Conservation (phyloP, 495 filamentous ascomycete genomes). For the Trichoderma parareesei region DNA sequence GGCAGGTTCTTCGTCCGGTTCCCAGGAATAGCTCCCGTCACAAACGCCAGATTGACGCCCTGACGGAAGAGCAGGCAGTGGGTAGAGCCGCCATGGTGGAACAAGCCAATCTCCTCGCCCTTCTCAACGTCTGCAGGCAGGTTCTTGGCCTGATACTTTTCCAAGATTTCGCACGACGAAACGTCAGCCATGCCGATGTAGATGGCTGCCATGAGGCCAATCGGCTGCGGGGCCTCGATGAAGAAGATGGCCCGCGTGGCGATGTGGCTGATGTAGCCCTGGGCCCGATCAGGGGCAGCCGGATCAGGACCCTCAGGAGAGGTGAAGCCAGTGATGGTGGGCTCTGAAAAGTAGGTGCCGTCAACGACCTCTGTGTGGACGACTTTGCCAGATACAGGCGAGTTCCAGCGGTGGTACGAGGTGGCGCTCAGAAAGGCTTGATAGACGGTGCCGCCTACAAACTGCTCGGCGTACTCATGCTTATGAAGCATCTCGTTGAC, state of each 20-base stretch:
- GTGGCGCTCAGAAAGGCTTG: slow-evolving; percentile 48
- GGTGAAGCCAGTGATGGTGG: slow-evolving; percentile 36
- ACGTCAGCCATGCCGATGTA: slow-evolving; percentile 54
- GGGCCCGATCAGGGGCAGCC: slow-evolving; percentile 18
- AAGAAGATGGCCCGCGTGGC: slow-evolving; percentile 46
- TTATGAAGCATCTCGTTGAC: slow-evolving; percentile 40
- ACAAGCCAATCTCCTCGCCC: slow-evolving; percentile 53
- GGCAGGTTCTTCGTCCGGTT: slow-evolving; percentile 7
- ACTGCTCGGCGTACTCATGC: slow-evolving; percentile 28
- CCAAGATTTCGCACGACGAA: slow-evolving; percentile 45
- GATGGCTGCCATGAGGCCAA: slow-evolving; percentile 48
- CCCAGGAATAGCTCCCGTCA: neutral
- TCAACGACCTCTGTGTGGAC: slow-evolving; percentile 34
- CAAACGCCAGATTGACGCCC: slow-evolving; percentile 15
- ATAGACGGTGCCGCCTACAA: slow-evolving; percentile 48
- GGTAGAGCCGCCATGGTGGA: slow-evolving; percentile 53
- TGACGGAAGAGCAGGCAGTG: slow-evolving; percentile 44
- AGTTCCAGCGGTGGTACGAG: slow-evolving; percentile 53
- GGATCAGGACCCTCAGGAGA: slow-evolving; percentile 23
- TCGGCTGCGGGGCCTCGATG: slow-evolving; percentile 47
- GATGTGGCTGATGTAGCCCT: slow-evolving; percentile 41
- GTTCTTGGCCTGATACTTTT: slow-evolving; percentile 20
- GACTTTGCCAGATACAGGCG: slow-evolving; percentile 43
- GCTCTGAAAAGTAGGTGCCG: slow-evolving; percentile 55
- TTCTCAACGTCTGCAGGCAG: slow-evolving; percentile 43